Base-by-base conservation (phyloP, 148 eudicot species). In the Tetragonia tetragonoides region DNA sequence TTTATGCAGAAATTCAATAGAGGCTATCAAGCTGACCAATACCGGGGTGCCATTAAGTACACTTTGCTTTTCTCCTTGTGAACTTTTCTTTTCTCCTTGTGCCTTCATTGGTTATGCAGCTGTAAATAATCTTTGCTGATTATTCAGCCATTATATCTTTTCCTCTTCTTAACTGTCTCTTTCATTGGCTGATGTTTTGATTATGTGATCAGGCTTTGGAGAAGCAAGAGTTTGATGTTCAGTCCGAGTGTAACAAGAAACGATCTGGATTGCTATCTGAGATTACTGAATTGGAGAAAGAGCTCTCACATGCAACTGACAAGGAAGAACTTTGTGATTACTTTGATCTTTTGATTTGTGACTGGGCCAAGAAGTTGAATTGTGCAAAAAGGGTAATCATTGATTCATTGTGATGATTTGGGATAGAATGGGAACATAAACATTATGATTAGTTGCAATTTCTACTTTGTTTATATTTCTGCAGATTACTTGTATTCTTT, bases 381-480 rank as follows among this genome's bases (percentile, higher is more conserved):
- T 78, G 47, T 60, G 81, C 77, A 38, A 89, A 87, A 74, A 83
- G 41, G 93, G 91, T 89, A 74, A 57, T 74, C 38, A 7, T 51
- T 28, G 68, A 57, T 49, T 79, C 24, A 37, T 40, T 46, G 14
- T 34, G 51, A 41, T 60, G 37, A 49, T 67, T 57, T 66, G 57
- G 41, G 73, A 41, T 68, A 23, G 63, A 47, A 56, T 68, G 23
- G 79, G 3, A 40, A 20, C 37, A 59, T 56, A 37, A 62, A 28
- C 40, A 20, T 20, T 57, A 12, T 59, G 23, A 41, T 5, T 73
- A 23, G 64, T 60, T 60, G 28, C n/a, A 60, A 49, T 49, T 28
- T 49, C 7, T 49, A 49, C 14, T 49, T 49, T 49, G 53, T 8
- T 49, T 10, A 49, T 44, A 5, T 44, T 5, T 44, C 9, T 44